A percentile compares a stretch with the other conserved stretches of the same genome.
These are phyloP conservation scores for Kodamaea sp. DNA, from an alignment of 1,139 yeast genomes.

Conservation along the genomic window DNA sequence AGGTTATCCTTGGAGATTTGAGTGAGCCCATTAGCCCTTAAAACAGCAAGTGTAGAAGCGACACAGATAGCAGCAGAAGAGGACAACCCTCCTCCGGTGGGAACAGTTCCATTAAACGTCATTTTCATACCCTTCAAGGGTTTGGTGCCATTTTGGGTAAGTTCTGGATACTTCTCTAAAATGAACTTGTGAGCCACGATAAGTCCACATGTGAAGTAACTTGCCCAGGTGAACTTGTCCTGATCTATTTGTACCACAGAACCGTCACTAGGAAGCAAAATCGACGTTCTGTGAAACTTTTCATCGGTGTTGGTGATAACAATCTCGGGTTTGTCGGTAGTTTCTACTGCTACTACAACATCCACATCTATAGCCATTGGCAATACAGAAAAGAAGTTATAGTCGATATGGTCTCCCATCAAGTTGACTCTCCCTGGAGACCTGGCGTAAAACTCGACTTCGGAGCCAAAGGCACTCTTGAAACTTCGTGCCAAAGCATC, in stretches of 20 bases:
- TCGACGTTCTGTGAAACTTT: conserved; percentile 26
- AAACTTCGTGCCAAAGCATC: conserved; percentile 22
- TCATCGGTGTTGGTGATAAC: conserved; percentile 46
- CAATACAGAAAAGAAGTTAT: conserved; percentile 64
- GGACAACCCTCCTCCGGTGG: conserved; percentile 72
- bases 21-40: conserved; percentile 52
- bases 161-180: conserved; percentile 30
- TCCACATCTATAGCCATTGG: conserved; percentile 79
- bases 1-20: conserved; percentile 52
- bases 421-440: conserved; percentile 77
- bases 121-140: conserved; percentile 51
- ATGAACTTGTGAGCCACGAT: conserved; percentile 60
- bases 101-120: conserved; percentile 65
- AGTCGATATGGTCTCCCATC: conserved; percentile 77
- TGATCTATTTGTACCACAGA: conserved; percentile 49
- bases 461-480: conserved; percentile 19
- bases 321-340: conserved; percentile 30
- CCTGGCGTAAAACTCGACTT: conserved; percentile 52
- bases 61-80: conserved; percentile 77
- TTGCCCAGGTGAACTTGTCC: conserved; percentile 57
- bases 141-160: conserved; percentile 16
- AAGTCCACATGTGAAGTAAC: conserved; percentile 68
- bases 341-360: conserved; percentile 55
- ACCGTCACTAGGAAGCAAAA: conserved; percentile 46
- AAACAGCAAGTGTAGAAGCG: conserved; percentile 60